Evolutionary conservation across 257 asterid species (phyloP).

Genomic region (Linaria vulgaris): DNA sequence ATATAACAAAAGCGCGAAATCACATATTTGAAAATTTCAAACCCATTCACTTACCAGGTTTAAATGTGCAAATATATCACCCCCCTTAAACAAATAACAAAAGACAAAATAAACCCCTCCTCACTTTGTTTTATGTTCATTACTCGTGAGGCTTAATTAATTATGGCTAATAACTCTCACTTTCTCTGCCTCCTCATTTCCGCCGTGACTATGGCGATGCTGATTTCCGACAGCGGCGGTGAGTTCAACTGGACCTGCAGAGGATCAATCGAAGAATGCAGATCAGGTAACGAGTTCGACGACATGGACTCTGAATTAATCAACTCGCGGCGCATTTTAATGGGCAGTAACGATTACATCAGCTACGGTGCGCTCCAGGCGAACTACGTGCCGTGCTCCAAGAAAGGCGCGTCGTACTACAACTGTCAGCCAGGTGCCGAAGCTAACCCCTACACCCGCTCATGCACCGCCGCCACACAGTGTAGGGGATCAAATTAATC

Average conservation of each 20-base stretch:
- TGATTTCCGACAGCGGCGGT: neutral
- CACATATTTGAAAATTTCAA: too few species aligned
- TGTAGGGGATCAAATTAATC: slow-evolving; percentile 53
- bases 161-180: too few species aligned
- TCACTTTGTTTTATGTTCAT: too few species aligned
- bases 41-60: too few species aligned
- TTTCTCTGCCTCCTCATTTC: slow-evolving; percentile 21
- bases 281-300: slow-evolving; percentile 45
- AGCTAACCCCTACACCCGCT: slow-evolving; percentile 79
- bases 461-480: slow-evolving; percentile 70
- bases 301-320: slow-evolving; percentile 45
- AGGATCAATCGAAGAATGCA: slow-evolving; percentile 50
- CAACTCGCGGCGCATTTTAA: slow-evolving; percentile 68
- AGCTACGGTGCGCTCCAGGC: slow-evolving; percentile 91
- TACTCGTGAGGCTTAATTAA: too few species aligned
- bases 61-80: too few species aligned
- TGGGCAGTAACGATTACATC: slow-evolving; percentile 52
- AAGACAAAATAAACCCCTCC: too few species aligned
- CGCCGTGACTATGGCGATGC: neutral
- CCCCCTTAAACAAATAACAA: too few species aligned
- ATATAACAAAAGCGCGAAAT: too few species aligned
- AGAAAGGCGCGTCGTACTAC: slow-evolving; percentile 84
- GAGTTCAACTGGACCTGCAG: slow-evolving; percentile 28
- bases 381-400: slow-evolving; percentile 69
- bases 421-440: slow-evolving; percentile 78